Percentiles rank a stretch among this genome's conserved stretches.
These are phyloP conservation scores for Colletotrichum viniferum DNA, from an alignment of 2,329 filamentous ascomycete species.

Conservation along the genomic window DNA sequence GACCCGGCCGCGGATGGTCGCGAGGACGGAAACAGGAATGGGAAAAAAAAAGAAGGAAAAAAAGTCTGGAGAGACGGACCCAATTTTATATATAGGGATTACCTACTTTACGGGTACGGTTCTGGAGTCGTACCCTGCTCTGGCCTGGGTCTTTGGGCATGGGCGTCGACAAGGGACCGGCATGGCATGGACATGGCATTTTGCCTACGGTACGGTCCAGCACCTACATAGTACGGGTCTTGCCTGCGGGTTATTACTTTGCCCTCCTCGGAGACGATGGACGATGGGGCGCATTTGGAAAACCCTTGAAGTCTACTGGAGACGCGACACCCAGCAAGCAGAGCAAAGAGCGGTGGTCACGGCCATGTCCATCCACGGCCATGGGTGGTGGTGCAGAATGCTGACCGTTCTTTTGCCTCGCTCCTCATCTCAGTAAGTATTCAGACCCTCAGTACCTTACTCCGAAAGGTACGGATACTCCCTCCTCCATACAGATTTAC, in stretches of 20 bases:
- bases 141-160: slow-evolving; percentile 1
- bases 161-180: background rate
- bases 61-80: slow-evolving; percentile 12
- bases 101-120: background rate
- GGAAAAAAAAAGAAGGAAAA: background rate
- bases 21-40: background rate
- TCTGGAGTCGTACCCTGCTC: background rate
- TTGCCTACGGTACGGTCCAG: background rate
- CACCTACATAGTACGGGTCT: background rate
- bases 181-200: slow-evolving; percentile 1
- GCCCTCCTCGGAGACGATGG: background rate
- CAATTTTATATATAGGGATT: slow-evolving; percentile 2
- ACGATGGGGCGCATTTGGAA: background rate
- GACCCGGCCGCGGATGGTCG: background rate
- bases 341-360: background rate
- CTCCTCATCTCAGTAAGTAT: background rate
- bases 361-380: background rate
- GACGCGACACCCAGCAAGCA: background rate
- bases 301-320: background rate
- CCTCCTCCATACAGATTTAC: background rate
- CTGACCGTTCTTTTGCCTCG: background rate
- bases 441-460: background rate
- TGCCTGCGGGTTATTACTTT: background rate
- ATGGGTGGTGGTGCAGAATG: background rate
- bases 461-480: background rate